These are phyloP conservation scores for Phytopythium montanum DNA, from an alignment of 352 stramenopile species.

Conservation along the genomic window DNA sequence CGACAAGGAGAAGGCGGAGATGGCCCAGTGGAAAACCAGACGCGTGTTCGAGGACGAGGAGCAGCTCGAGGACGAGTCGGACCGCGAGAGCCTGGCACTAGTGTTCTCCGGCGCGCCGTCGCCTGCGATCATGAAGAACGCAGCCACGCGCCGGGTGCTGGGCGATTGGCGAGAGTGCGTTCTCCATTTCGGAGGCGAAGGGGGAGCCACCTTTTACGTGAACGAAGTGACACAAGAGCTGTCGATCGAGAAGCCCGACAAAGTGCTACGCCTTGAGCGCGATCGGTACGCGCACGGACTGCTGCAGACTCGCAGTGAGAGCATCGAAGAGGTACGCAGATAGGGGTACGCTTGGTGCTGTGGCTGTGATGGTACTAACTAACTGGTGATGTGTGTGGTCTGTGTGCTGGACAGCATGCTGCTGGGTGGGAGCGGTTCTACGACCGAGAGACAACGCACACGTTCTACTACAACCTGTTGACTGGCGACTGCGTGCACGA, in stretches of 20 bases:
- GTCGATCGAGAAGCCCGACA: constrained; percentile 46
- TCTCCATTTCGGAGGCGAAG: constrained; percentile 22
- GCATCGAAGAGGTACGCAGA: constrained; percentile 44
- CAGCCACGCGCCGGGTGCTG: constrained; percentile 31
- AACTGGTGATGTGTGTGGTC: background rate
- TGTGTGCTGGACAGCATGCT: constrained; percentile 15
- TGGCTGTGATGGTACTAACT: background rate
- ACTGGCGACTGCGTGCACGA: constrained; percentile 67
- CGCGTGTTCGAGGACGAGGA: constrained; percentile 46
- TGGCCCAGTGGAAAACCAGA: constrained; percentile 48
- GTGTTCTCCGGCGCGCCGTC: constrained; percentile 38
- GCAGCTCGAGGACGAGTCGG: constrained; percentile 43
- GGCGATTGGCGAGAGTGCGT: constrained; percentile 55
- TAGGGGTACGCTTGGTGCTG: background rate
- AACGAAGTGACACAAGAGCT: constrained; percentile 27
- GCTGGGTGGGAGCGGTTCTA: constrained; percentile 60
- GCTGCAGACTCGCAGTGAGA: constrained; percentile 52
- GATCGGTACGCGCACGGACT: constrained; percentile 50
- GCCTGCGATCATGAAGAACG: constrained; percentile 33
- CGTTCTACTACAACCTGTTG: constrained; percentile 64
- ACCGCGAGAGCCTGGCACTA: constrained; percentile 37
- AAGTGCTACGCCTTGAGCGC: constrained; percentile 45
- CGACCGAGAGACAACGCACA: constrained; percentile 44
- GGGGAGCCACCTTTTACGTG: constrained; percentile 51
- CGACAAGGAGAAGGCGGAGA: constrained; percentile 25